Evolutionary conservation across 257 asterid genomes (phyloP), one percentile per base, ranked within the genome.

Genomic region (Nicotiana tomentosiformis): DNA sequence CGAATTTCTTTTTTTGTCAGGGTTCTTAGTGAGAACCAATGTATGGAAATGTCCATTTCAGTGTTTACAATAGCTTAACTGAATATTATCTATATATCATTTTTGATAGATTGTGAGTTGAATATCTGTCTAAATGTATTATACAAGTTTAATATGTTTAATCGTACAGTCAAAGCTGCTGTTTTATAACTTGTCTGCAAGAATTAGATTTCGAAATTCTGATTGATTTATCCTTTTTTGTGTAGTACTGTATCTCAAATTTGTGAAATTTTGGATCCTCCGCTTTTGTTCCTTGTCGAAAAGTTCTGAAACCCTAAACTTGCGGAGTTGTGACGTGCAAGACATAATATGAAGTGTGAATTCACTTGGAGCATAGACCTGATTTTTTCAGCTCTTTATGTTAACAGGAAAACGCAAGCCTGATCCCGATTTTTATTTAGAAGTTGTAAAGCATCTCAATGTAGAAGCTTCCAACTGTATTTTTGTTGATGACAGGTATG

Each of bases 321-420:
- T 74, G 61, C 7, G 20, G 37, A 46, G 61, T 46, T 23, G 23
- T 72, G 16, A 49, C 26, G 9, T 1, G 0, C n/a, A 26, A 74
- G 12, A 26, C 77, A 14, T 33, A 5, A 16, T 17, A 16, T 67
- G 29, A 67, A 33, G 29, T 16, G 14, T 12, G 60, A 72, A 46
- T 46, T 37, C 5, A 11, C 51, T 26, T 49, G 62, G 80, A 74
- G 43, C 62, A 72, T 23, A 26, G 35, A 26, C 62, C 53, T 49
- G 23, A 57, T 57, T 46, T 29, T 39, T 35, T 56, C 83, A 55
- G 37, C 58, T 61, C 33, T 9, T n/a, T 57, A 80, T 78, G 70
- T 84, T 55, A 82, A 82, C 92, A 94, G 98, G 98, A 84, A 93
- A 92, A 90, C 92, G 97, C 88, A 93, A 95, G 88, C 98, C 98